Percentiles rank a stretch among this genome's conserved stretches.
These are phyloP conservation scores for Tetrapisispora arboricola DNA, from an alignment of 805 yeast genomes.

Conservation along the genomic window DNA sequence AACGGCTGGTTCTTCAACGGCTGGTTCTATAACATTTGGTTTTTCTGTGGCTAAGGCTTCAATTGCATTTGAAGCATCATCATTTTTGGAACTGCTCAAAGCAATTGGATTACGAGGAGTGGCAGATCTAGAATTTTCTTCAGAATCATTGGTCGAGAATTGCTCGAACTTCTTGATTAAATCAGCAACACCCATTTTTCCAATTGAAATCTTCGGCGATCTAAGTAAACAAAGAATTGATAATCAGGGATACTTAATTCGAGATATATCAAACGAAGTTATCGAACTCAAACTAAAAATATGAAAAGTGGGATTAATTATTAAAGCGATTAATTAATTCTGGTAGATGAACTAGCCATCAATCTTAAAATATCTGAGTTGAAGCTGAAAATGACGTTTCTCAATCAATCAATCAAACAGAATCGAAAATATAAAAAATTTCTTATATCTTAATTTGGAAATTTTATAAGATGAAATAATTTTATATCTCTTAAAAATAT, in stretches of 20 bases:
- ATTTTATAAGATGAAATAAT: not conserved
- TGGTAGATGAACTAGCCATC: too few species aligned
- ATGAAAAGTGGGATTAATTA: too few species aligned
- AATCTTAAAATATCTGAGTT: too few species aligned
- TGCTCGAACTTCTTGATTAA: slow-evolving; percentile 29
- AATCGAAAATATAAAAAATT: not conserved
- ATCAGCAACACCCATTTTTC: slow-evolving; percentile 31
- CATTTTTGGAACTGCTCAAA: not conserved
- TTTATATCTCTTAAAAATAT: too few species aligned
- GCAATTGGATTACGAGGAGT: not conserved
- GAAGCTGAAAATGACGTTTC: not conserved
- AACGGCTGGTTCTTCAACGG: slow-evolving; percentile 2
- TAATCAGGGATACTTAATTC: too few species aligned
- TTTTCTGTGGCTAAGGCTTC: slow-evolving; percentile 3
- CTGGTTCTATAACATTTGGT: slow-evolving; percentile 4
- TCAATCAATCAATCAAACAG: not conserved
- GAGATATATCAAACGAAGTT: too few species aligned
- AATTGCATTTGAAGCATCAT: slow-evolving; percentile 1
- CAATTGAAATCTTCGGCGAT: too few species aligned
- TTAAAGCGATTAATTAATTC: too few species aligned
- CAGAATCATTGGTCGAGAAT: slow-evolving; percentile 13
- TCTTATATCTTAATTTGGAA: not conserved
- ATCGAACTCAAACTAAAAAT: too few species aligned
- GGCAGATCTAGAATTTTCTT: not conserved
- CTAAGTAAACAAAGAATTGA: too few species aligned